Evolutionary conservation across 495 filamentous ascomycete genomes (phyloP).

Genomic region (Penicillium soppii): DNA sequence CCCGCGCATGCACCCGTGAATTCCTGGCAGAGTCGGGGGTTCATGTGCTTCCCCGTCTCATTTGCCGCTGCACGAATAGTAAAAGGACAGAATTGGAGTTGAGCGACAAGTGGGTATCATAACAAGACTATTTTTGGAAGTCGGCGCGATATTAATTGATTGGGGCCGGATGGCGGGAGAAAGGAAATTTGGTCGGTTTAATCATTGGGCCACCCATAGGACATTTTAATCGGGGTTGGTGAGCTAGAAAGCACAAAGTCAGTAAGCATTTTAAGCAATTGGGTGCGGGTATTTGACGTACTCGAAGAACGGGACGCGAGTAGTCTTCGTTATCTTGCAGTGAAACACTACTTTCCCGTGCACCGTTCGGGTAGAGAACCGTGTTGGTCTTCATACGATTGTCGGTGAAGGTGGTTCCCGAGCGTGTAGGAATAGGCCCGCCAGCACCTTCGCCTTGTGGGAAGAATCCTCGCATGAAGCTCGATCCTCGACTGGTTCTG

Average conservation of each 20-base stretch:
- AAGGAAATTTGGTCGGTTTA: slow-evolving; percentile 4
- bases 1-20: neutral
- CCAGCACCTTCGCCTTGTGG: slow-evolving; percentile 41
- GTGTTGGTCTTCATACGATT: slow-evolving; percentile 46
- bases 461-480: slow-evolving; percentile 40
- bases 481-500: slow-evolving; percentile 48
- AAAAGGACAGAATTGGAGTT: slow-evolving; percentile 28
- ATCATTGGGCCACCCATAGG: neutral
- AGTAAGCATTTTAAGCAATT: slow-evolving; percentile 11
- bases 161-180: slow-evolving; percentile 12
- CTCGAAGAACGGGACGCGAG: slow-evolving; percentile 55
- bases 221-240: slow-evolving; percentile 53
- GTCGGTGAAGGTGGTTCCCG: slow-evolving; percentile 40
- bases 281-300: slow-evolving; percentile 26
- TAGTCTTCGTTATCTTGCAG: slow-evolving; percentile 59
- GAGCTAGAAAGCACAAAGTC: slow-evolving; percentile 34
- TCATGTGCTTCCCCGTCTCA: slow-evolving; percentile 5
- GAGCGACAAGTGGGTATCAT: slow-evolving; percentile 49
- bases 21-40: neutral
- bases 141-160: slow-evolving; percentile 33
- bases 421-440: slow-evolving; percentile 21
- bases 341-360: slow-evolving; percentile 49
- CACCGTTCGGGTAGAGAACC: slow-evolving; percentile 45
- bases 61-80: slow-evolving; percentile 15
- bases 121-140: slow-evolving; percentile 39